Evolutionary conservation across 371 early-diverging fungal genomes (phyloP), one percentile per base, ranked within the genome.

Genomic region (Capillidium heterosporum): DNA sequence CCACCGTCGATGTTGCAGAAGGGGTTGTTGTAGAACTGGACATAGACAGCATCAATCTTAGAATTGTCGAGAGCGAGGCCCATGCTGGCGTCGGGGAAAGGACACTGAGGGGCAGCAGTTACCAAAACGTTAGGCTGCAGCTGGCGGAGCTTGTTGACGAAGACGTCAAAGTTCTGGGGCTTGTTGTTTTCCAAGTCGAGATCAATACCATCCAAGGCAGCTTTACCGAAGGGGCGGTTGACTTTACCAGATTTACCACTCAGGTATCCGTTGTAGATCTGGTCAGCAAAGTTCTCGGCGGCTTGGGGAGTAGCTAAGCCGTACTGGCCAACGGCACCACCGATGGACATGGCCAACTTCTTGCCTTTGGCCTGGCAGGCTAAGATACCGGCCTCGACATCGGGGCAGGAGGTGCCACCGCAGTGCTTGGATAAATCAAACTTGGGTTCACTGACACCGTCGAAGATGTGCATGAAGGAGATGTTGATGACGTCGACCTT

Each of bases 1-100:
- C 80, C 71, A 48, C 48, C 32, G 13, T 48, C 21, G 39, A 71
- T 39, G 1, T 72, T 64, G 47, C 83, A 81, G 40, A 67, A 41
- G 40, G n/a, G n/a, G 19, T 81, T 78, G 67, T 83, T 83, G 65
- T 83, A 83, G 56, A 82, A 83, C 61, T 83, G 82, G 17, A 82
- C 74, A 62, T 66, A 79, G 1, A 82, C 71, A 63, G 77, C 69
- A 64, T 85, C 85, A 52, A 85, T 72, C 60, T 77, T 72, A 4
- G 71, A 71, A 3, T 32, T 43, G 57, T 74, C 75, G 8, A 82
- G 61, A 0, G 76, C 69, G 0, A 63, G 43, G 27, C 71, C 72
- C 23, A 83, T 64, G n/a, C 73, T 73, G 1, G 71, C 67, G 57
- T 84, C 85, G 0, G 74, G 75, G 39, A 59, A 76, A 0, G 67